Evolutionary conservation across 176 grass and related monocot species (phyloP), one percentile per base, ranked within the genome.

Genomic region (Melocanna baccifera): DNA sequence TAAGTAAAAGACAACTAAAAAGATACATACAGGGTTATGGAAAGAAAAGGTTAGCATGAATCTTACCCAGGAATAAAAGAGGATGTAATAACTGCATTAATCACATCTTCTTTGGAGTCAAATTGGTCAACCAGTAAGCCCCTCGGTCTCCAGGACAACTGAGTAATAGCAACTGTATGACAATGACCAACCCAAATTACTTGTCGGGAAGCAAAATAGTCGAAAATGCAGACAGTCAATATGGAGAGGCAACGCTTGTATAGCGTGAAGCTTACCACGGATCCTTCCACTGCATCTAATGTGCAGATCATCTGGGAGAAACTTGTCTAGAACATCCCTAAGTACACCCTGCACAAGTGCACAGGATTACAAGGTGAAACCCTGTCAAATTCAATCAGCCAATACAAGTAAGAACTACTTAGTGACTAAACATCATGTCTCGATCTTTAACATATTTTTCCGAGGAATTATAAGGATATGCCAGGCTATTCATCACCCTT

Each of bases 31-130:
- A 59, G 2, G 46, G 15, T 58, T 73, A 63, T 56, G 32, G 12
- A 23, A 57, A 78, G 28, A 84, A 73, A 36, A 80, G 34, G 1
- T 23, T 65, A 62, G 46, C 41, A 48, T 30, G 25, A 52, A 87
- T 73, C 47, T 72, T 93, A 95, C 93, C 96, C 91, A 86, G 93
- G 96, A 94, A 98, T 98, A 87, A 98, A 98, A 26, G 96, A 98
- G 59, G 96, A 98, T 29, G 96, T 95, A 85, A 98, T 81, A 34
- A 98, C 73, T 81, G 96, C 96, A 90, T 87, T 85, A 76, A 98
- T 92, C 9, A 95, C 86, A 84, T 98, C 96, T 87, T 98, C 91
- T 79, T 98, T 98, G 12, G 96, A 98, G 69, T 93, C 87, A 81
- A 98, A 98, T 88, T 98, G 93, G 79, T 98, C 96, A 28, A 98